Conservation (phyloP, 495 filamentous ascomycete species). For the Xylaria palmicola region DNA sequence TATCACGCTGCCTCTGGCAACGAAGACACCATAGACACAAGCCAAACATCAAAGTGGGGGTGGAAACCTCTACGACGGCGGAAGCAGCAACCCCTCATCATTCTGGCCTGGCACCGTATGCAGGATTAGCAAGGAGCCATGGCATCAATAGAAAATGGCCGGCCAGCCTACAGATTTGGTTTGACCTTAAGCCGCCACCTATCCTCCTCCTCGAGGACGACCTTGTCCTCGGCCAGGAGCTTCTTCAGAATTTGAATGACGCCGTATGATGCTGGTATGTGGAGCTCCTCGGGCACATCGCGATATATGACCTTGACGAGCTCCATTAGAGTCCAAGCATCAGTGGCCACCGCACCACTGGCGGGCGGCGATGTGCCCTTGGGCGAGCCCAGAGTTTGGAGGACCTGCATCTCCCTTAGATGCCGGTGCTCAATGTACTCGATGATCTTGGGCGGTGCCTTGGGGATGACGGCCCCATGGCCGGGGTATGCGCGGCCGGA, state of each 20-base stretch:
- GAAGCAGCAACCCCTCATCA: background rate
- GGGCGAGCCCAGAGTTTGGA: slow-evolving; percentile 57
- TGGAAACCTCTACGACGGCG: background rate
- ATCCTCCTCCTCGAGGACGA: slow-evolving; percentile 48
- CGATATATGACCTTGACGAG: slow-evolving; percentile 84
- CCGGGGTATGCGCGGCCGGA: slow-evolving; percentile 79
- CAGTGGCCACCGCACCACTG: slow-evolving; percentile 22
- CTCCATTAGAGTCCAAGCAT: slow-evolving; percentile 67
- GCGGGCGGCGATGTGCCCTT: slow-evolving; percentile 24
- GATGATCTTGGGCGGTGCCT: slow-evolving; percentile 60
- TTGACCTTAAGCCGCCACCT: slow-evolving; percentile 53
- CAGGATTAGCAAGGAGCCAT: background rate
- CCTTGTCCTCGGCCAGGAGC: slow-evolving; percentile 65
- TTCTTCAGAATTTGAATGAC: slow-evolving; percentile 68
- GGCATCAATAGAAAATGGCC: background rate
- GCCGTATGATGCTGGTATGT: slow-evolving; percentile 68
- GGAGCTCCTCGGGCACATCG: slow-evolving; percentile 72
- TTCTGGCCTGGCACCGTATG: background rate
- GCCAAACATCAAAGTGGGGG: background rate
- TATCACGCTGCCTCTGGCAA: background rate
- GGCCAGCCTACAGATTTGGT: slow-evolving; percentile 39
- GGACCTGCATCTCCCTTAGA: slow-evolving; percentile 76
- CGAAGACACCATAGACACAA: background rate
- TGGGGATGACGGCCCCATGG: slow-evolving; percentile 74
- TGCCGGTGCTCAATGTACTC: slow-evolving; percentile 84